Base-by-base conservation (phyloP, 805 yeast species). In the Starmera amethionina region DNA sequence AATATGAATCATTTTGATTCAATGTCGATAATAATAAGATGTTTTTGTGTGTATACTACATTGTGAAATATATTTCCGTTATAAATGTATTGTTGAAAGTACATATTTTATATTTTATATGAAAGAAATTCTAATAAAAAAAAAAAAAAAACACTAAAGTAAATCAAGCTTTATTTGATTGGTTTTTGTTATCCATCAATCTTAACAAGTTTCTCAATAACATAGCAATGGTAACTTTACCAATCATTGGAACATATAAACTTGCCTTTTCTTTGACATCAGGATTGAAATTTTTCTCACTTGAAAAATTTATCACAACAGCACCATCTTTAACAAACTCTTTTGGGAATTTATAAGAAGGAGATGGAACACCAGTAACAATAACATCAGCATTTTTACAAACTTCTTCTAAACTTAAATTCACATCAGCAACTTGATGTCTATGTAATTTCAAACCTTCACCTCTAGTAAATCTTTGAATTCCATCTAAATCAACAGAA, bases 191-290 rank as follows among this genome's bases (percentile, higher is more conserved):
- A 38, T 81, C 79, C 47, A 83, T 75, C 48, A 93, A 68, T 49
- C 98, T 75, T 43, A 93, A 63, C 62, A 93, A 68, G 59, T 93
- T 93, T 60, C 98, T 77, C 61, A 93, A 65, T 34, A 93, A 65
- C 97, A 93, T 93, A 44, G 95, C 77, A 46, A 93, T 89, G 32
- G 98, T 93, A 30, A 93, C 97, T 62, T 93, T 93, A 14, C 98
- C 98, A 28, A 88, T 86, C 55, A 87, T 82, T 14, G 98, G 97
- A 30, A 93, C 97, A 56, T 90, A 93, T 35, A 93, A 66, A 1
- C 96, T 81, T 7, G 98, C 97, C 50, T 75, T 81, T 40, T 73
- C 73, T 64, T 90, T 90, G 42, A 93, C 84, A 41, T 75, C 80
- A 19, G 83, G 90, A 46, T 73, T 70, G 59, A 93, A 93, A 65